These are phyloP conservation scores for Pseudogymnoascus sp. DNA, from an alignment of 2,329 filamentous ascomycete species.

Conservation along the genomic window DNA sequence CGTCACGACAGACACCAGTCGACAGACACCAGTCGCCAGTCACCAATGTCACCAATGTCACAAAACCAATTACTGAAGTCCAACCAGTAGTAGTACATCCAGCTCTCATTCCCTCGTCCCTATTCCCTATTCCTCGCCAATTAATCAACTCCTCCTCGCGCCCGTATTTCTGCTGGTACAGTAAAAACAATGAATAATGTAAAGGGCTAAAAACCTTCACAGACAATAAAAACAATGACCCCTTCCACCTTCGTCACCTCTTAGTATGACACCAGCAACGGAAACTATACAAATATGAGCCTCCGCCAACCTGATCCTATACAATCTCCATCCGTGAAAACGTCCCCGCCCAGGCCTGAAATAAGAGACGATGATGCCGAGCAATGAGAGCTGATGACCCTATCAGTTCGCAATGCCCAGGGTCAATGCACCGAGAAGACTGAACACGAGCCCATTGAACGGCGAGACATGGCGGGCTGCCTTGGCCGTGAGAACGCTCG, in stretches of 20 bases:
- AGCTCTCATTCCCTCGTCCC: neutral
- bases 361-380: slow-evolving; percentile 2
- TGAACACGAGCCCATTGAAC: neutral
- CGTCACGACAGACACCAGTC: neutral
- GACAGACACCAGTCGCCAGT: neutral
- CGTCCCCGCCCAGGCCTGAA: neutral
- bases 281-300: slow-evolving; percentile 8
- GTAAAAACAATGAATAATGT: slow-evolving; percentile 6
- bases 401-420: neutral
- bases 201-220: slow-evolving; percentile 6
- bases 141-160: neutral
- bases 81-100: neutral
- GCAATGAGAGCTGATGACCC: neutral
- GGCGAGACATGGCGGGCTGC: neutral
- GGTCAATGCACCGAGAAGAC: neutral
- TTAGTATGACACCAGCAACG: neutral
- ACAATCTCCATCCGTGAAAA: neutral
- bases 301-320: slow-evolving; percentile 7
- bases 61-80: neutral
- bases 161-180: neutral
- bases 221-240: neutral
- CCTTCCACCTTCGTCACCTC: neutral
- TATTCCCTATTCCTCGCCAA: neutral
- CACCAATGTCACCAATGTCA: neutral
- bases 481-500: neutral